Evolutionary conservation across 371 early-diverging fungal genomes (phyloP), one percentile per base, ranked within the genome.

Genomic region (Mucor mucedo): DNA sequence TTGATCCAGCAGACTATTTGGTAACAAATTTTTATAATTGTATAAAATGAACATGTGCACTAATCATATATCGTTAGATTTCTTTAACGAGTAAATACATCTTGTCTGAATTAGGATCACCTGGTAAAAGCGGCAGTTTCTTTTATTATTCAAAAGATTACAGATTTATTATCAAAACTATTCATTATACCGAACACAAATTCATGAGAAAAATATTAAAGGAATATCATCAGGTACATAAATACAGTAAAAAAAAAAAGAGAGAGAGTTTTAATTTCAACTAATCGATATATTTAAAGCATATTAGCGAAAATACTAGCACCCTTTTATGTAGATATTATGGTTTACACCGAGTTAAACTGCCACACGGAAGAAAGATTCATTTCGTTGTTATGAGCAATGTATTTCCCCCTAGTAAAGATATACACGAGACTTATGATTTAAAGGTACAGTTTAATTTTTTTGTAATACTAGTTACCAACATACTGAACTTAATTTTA

Each of bases 301-400:
- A 97, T 79, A 85, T 98, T 61, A 80, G 84, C 66, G 79, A 87
- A 39, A 92, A 98, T 65, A 96, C 97, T 21, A 83, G 96, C 75
- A 97, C 99, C 7, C 86, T 97, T 16, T 78, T 98, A 4, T 93
- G 93, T 59, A 89, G 98, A 45, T 94, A 95, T 69, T 97, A 94
- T 78, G 98, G 98, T 28, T 79, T 98, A 39, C 98, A 98, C 72
- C 89, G 99, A 63, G 95, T 98, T 58, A 97, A 96, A 79, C 79
- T 95, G 44, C 97, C 97, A 16, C 92, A 91, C 38, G 90, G 93
- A 50, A 84, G 87, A 44, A 97, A 97, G 77, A 94, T 98, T 57
- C 96, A 98, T 77, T 98, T 98, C 78, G 95, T 98, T 14, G 97
- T 98, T 58, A 98, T 98, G 99, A 94, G 93, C 70, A 98, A 98